These are phyloP conservation scores for Thraustochytrium sp. DNA, from an alignment of 352 stramenopile species.

Conservation along the genomic window DNA sequence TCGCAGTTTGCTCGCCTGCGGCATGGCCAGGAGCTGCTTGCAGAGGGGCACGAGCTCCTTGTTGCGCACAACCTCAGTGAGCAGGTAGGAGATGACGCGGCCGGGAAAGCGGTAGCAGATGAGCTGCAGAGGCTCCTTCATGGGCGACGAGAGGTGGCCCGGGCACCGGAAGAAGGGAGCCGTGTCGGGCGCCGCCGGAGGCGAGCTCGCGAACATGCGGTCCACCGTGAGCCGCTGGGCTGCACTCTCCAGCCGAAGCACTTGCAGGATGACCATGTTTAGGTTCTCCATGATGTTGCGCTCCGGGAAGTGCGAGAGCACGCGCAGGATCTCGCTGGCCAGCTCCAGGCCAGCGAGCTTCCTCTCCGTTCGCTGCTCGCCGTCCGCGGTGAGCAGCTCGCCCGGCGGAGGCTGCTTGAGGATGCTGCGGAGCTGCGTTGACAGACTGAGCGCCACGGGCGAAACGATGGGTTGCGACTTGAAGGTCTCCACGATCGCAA, in stretches of 20 bases:
- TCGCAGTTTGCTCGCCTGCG: neutral
- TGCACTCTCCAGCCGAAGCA: neutral
- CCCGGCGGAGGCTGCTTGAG: neutral
- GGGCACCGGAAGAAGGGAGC: neutral
- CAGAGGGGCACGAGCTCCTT: neutral
- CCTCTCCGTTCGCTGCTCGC: neutral
- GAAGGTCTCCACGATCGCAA: neutral
- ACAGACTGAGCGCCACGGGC: neutral
- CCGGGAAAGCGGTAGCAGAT: neutral
- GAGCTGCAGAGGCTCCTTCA: neutral
- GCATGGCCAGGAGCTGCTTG: neutral
- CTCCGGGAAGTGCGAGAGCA: constrained; percentile 9
- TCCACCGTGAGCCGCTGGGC: constrained; percentile 9
- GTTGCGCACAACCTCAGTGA: neutral
- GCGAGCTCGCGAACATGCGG: neutral
- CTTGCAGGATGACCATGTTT: neutral
- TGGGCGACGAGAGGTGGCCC: constrained; percentile 2
- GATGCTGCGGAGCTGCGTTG: neutral
- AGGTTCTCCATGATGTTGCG: constrained; percentile 7
- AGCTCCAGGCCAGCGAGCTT: neutral
- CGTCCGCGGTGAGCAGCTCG: neutral
- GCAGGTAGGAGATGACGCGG: neutral
- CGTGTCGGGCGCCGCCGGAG: neutral
- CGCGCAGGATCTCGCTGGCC: neutral
- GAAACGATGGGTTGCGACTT: neutral